Evolutionary conservation across 495 filamentous ascomycete species (phyloP), one percentile per base, ranked within the genome.

Genomic region (Penicillium simplicissimum): DNA sequence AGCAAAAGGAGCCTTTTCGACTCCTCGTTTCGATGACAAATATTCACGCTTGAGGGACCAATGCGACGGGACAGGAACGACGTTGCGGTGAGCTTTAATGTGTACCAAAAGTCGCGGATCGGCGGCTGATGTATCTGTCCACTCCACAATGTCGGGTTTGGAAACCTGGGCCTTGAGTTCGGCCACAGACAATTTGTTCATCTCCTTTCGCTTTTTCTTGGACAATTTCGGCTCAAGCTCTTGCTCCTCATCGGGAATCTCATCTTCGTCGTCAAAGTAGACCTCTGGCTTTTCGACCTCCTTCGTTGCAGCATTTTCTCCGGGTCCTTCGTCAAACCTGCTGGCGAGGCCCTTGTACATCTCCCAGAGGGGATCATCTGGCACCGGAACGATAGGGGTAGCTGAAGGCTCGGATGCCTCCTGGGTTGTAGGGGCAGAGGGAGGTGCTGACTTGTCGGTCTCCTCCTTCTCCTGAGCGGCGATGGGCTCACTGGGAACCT

Each of bases 1-100:
- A 34, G 91, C 84, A 70, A 97, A 98, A 1, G 93, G 87, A 1
- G 94, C 82, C 72, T 98, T 98, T 74, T 98, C 95, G 48, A 98
- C 89, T 69, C 95, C 95, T 36, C 95, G 84, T 69, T 98, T 98
- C 40, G 91, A 96, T 2, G 93, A 97, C 4, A 98, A 83, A 71
- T 98, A 98, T 71, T 98, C 95, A 31, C 95, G 85, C 77, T 98
- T 98, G 33, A 98, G 77, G 0, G 90, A 90, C 95, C 95, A 98
- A 70, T 98, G 95, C 23, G 82, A 79, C 8, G 95, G 95, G 2
- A 98, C 95, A 0, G 95, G 95, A 10, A 98, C 93, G 36, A 96
- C 91, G 74, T 98, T 98, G 49, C 94, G 87, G 76, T 96, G 90
- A 5, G 91, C 88, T 74, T 98, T 98, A 77, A 98, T 91, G 63